Evolutionary conservation across 2,329 filamentous ascomycete genomes (phyloP).

Genomic region (Penicillium sp.): DNA sequence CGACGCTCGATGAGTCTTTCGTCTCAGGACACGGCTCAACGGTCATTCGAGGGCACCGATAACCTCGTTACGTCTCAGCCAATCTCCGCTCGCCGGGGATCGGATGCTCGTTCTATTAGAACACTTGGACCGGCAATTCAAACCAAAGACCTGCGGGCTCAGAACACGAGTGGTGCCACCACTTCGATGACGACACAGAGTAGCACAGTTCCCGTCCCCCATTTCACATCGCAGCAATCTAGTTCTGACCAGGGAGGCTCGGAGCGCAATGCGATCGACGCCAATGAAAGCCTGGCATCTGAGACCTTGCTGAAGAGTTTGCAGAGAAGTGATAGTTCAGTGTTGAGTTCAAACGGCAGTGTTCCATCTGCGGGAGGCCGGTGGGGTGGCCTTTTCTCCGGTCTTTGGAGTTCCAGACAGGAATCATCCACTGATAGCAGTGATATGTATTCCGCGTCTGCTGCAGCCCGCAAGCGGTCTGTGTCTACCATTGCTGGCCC

Average conservation of each 20-base stretch:
- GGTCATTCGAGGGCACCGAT: slow-evolving; percentile 35
- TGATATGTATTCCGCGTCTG: slow-evolving; percentile 18
- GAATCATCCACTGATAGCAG: slow-evolving; percentile 47
- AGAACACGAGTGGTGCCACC: slow-evolving; percentile 51
- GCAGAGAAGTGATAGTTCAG: slow-evolving; percentile 52
- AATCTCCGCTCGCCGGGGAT: slow-evolving; percentile 35
- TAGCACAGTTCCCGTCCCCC: slow-evolving; percentile 51
- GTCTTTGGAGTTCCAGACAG: slow-evolving; percentile 53
- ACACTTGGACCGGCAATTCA: slow-evolving; percentile 47
- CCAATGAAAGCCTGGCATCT: slow-evolving; percentile 50
- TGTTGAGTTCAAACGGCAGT: slow-evolving; percentile 45
- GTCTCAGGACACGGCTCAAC: slow-evolving; percentile 42
- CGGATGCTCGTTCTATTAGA: slow-evolving; percentile 45
- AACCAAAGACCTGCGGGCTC: slow-evolving; percentile 42
- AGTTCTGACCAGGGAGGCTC: slow-evolving; percentile 25
- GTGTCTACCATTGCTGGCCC: slow-evolving; percentile 27
- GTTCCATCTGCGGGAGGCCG: slow-evolving; percentile 48
- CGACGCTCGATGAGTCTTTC: slow-evolving; percentile 46
- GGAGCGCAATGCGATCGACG: slow-evolving; percentile 26
- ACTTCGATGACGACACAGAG: slow-evolving; percentile 53
- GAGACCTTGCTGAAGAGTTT: slow-evolving; percentile 55
- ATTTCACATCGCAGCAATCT: slow-evolving; percentile 49
- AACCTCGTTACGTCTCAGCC: slow-evolving; percentile 22
- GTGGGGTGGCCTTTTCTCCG: slow-evolving; percentile 57
- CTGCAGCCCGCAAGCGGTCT: slow-evolving; percentile 29